Evolutionary conservation across 1,284 basidiomycete species (phyloP), one percentile per base, ranked within the genome.

Genomic region (Macrocystidia cucumis): DNA sequence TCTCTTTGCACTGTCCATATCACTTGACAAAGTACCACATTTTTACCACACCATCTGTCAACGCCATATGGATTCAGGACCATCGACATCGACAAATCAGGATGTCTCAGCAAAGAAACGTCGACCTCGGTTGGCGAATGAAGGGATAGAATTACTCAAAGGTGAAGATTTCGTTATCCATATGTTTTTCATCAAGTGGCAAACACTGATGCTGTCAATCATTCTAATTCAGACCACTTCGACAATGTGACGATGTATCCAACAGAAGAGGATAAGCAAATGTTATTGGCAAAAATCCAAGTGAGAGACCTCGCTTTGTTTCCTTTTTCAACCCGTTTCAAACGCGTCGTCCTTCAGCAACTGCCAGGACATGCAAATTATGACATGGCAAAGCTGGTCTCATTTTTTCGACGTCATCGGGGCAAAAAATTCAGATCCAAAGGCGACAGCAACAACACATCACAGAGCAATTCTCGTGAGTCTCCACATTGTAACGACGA

Each of bases 351-450:
- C 23, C 17, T 9, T 21, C 29, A 49, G 52, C 34, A 35, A 18
- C 41, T 50, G 5, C 47, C 48, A 9, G 51, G 46, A 29, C 46
- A 42, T 43, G 47, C 53, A 36, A 32, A 24, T 7, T 55, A 46
- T 32, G 35, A 39, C 14, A 2, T 29, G 2, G 9, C 12, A 2
- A 40, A 41, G 20, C 14, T 52, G 4, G 25, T 4, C 1, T 9
- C 2, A 8, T 56, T 46, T 46, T 53, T 56, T 31, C 40, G 23
- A 32, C 38, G 40, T 12, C 36, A 39, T 19, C 37, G 5, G 11
- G 13, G 12, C 32, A 42, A 26, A 31, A 26, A 11, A 24, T 22
- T 3, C 29, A 26, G 11, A 24, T 37, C 7, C 13, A 2, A 20
- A 9, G n/a, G 18, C 13, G 22, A 5, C 11, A 12, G 17, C 13